Conservation (phyloP, 192 early-diverging fungal species). For the Backusella tuberculispora region DNA sequence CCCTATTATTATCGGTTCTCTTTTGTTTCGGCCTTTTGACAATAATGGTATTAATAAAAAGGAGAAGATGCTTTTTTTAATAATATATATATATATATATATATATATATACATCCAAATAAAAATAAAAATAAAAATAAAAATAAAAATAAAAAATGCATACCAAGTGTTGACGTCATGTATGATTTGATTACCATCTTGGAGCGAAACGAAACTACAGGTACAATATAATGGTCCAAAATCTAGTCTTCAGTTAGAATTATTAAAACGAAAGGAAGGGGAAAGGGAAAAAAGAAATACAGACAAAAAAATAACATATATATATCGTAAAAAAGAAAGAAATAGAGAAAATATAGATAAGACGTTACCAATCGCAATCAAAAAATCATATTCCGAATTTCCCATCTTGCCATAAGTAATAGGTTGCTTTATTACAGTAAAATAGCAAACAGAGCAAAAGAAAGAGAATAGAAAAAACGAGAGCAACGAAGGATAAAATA, state of each 20-base stretch:
- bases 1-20: not conserved
- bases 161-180: constrained; percentile 1
- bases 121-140: too few relatives aligned
- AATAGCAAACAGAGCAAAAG: not conserved
- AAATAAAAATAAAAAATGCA: not conserved
- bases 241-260: not conserved
- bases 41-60: not conserved
- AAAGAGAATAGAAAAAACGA: not conserved
- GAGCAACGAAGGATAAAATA: too few relatives aligned
- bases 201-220: not conserved
- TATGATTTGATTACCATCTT: not conserved
- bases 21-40: not conserved
- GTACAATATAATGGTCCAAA: constrained; percentile 3
- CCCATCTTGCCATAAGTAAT: not conserved
- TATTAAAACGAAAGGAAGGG: not conserved
- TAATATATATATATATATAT: too few relatives aligned
- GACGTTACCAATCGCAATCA: not conserved
- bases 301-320: not conserved
- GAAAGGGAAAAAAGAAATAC: not conserved
- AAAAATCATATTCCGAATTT: not conserved
- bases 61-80: not conserved
- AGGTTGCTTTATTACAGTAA: not conserved
- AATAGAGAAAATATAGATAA: not conserved
- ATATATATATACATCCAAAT: too few relatives aligned
- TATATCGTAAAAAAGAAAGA: not conserved